These are phyloP conservation scores for Penicillium aurantiogriseum DNA, from an alignment of 2,329 filamentous ascomycete genomes.

Conservation along the genomic window DNA sequence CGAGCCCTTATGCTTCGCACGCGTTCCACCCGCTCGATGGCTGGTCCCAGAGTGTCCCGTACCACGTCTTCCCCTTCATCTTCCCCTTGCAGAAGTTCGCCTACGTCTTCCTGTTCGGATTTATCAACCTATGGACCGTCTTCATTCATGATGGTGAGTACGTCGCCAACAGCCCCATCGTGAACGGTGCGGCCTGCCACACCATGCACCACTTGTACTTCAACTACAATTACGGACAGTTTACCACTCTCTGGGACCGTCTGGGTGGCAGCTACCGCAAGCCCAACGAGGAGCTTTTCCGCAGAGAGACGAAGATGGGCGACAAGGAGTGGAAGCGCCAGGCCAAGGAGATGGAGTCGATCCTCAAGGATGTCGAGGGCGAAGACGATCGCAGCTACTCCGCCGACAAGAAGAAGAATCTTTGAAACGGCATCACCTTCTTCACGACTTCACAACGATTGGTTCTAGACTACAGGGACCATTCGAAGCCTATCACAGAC, in stretches of 20 bases:
- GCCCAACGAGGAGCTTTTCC: constrained; percentile 82
- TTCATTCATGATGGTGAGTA: constrained; percentile 97
- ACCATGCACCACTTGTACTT: constrained; percentile 85
- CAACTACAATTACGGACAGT: constrained; percentile 94
- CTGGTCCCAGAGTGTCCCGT: constrained; percentile 82
- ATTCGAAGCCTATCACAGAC: neutral
- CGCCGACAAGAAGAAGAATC: constrained; percentile 34
- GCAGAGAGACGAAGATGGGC: constrained; percentile 81
- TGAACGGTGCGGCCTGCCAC: constrained; percentile 97
- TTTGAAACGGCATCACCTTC: constrained; percentile 26
- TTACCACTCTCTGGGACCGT: constrained; percentile 88
- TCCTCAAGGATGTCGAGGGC: constrained; percentile 71
- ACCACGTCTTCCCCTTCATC: constrained; percentile 89
- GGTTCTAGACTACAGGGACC: neutral
- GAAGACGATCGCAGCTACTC: constrained; percentile 48
- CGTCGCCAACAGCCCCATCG: constrained; percentile 80
- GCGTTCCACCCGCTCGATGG: constrained; percentile 95
- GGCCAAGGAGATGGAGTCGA: constrained; percentile 69
- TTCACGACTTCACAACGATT: constrained; percentile 4
- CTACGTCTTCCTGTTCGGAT: constrained; percentile 80
- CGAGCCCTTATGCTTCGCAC: constrained; percentile 85
- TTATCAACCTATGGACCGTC: constrained; percentile 96
- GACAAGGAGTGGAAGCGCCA: constrained; percentile 77
- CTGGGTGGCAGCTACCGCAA: constrained; percentile 82
- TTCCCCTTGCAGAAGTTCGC: constrained; percentile 91